Evolutionary conservation across 441 rosid genomes (phyloP), one percentile per base, ranked within the genome.

Genomic region (Capsella rubella): DNA sequence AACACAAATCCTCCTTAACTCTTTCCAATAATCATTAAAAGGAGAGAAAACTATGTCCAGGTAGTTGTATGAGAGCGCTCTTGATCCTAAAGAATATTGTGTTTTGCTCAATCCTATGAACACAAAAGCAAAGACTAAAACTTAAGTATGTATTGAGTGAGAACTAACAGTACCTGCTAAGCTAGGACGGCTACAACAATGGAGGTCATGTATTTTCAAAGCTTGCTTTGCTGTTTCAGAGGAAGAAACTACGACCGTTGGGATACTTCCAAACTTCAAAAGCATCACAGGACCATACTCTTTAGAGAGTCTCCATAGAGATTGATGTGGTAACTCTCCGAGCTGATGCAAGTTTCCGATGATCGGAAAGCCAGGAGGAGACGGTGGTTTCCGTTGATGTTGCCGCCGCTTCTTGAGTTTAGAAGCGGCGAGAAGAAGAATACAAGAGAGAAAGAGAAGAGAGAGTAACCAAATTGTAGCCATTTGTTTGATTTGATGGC

Each of bases 41-140:
- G 84, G 85, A 2, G 87, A 28, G n/a, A 83, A 82, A 16, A 72
- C 85, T 1, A 50, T 21, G 55, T 86, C 90, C 3, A 71, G 32
- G 28, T 67, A 71, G 32, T 79, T 77, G 78, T 85, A 82, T 1
- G 90, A 49, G 21, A 85, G 75, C 62, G 63, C 81, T 3, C 80
- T 71, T 11, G 63, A 6, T 2, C 68, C 68, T 56, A 12, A 3
- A 1, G 0, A 49, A 8, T 2, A 4, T n/a, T n/a, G 1, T 16
- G 11, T 7, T 46, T 6, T 46, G 14, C 21, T 21, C 1, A 18
- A 1, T 50, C 3, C 15, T 25, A 27, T 52, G 15, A 52, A 52
- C 8, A 52, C 11, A 52, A 0, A 3, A 25, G 11, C 8, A 52
- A 4, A 25, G 0, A 25, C 2, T 4, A 37, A 37, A 16, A 45